Conservation (phyloP, 441 rosid genomes). For the Syzygium syzygioides region DNA sequence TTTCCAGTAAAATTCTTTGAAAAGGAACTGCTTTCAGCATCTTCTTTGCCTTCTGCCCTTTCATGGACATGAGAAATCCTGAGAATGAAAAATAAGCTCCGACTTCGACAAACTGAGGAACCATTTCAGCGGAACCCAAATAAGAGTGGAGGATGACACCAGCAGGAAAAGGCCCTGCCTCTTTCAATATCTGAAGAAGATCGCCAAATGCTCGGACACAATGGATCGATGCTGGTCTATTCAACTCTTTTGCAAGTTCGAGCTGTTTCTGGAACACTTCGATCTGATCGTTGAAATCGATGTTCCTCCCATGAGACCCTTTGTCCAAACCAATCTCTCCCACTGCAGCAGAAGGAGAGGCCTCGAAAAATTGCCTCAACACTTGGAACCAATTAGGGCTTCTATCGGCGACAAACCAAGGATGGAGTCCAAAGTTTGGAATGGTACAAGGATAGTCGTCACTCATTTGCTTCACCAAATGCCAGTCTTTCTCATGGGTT, state of each 20-base stretch:
- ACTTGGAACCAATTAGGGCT: conserved; percentile 66
- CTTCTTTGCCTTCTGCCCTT: conserved; percentile 55
- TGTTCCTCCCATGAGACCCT: conserved; percentile 60
- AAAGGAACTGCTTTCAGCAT: conserved; percentile 63
- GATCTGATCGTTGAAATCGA: conserved; percentile 68
- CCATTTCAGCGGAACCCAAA: conserved; percentile 86
- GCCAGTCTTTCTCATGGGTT: conserved; percentile 81
- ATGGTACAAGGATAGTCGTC: conserved; percentile 54
- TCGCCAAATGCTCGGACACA: conserved; percentile 85
- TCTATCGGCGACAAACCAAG: conserved; percentile 73
- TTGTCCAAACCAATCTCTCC: conserved; percentile 98
- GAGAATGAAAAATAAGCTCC: conserved; percentile 93
- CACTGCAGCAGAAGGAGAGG: conserved; percentile 80
- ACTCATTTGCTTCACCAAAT: conserved; percentile 67
- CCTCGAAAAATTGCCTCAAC: conserved; percentile 53
- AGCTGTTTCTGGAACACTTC: conserved; percentile 75
- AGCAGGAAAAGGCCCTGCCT: conserved; percentile 75
- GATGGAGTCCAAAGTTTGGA: conserved; percentile 89
- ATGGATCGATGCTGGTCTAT: conserved; percentile 72
- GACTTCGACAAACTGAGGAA: conserved; percentile 69
- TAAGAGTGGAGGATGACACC: conserved; percentile 89
- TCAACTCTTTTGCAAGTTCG: conserved; percentile 72
- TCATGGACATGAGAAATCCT: conserved; percentile 73
- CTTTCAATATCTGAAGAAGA: conserved; percentile 67
- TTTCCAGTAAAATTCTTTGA: conserved; percentile 79